Evolutionary conservation across 2,329 filamentous ascomycete species (phyloP).

Genomic region (Furcasterigmium furcatum): DNA sequence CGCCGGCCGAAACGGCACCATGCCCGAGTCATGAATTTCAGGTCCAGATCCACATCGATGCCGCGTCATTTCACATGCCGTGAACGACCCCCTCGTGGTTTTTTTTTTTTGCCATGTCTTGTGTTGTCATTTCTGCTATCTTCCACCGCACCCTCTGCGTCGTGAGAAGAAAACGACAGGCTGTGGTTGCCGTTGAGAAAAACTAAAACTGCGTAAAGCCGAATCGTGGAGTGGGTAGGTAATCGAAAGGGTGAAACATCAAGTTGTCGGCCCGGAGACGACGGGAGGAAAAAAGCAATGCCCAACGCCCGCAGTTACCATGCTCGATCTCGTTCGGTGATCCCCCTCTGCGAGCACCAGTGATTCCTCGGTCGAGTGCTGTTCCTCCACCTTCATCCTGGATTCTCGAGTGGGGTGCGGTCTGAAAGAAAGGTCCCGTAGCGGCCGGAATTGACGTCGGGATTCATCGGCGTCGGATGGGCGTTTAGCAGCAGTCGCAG

Average conservation of each 20-base stretch:
- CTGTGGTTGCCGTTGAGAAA: not conserved
- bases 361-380: not conserved
- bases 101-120: not conserved
- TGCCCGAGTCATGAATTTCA: not conserved
- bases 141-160: not conserved
- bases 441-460: not conserved
- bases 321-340: not conserved
- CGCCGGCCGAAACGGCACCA: not conserved
- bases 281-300: not conserved
- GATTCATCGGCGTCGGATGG: not conserved
- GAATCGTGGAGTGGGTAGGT: slow-evolving; percentile 3
- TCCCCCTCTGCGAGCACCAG: not conserved
- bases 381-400: not conserved
- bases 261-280: not conserved
- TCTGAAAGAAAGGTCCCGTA: not conserved
- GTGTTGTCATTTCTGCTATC: not conserved
- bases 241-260: not conserved
- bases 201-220: slow-evolving; percentile 1
- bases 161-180: not conserved
- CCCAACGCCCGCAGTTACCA: not conserved
- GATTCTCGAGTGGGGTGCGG: not conserved
- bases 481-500: slow-evolving; percentile 33
- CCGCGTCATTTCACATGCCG: not conserved
- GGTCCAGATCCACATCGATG: not conserved
- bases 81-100: too few species aligned